These are phyloP conservation scores for Teratosphaeria destructans DNA, from an alignment of 2,329 filamentous ascomycete genomes.

Conservation along the genomic window DNA sequence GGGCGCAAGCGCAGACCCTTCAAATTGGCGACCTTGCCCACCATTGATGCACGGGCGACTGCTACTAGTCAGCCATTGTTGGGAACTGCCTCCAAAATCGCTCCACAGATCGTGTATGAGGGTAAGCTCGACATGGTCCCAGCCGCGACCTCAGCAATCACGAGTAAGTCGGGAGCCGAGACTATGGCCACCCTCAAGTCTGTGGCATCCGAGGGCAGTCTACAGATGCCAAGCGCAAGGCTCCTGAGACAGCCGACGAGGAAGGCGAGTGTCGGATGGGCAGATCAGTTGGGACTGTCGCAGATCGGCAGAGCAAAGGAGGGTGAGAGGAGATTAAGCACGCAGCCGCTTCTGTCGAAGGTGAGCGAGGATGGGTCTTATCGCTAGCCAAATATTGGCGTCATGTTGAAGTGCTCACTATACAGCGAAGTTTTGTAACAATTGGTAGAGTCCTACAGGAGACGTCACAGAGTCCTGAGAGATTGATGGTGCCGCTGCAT, in stretches of 20 bases:
- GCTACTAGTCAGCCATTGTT: not conserved
- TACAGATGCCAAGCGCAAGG: not conserved
- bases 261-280: not conserved
- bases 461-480: not conserved
- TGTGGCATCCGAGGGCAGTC: not conserved
- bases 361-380: not conserved
- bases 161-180: not conserved
- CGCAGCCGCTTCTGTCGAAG: not conserved
- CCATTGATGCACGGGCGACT: not conserved
- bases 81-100: not conserved
- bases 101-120: constrained; percentile 5
- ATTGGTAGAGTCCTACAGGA: not conserved
- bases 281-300: not conserved
- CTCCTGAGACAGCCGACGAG: not conserved
- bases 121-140: not conserved
- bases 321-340: not conserved
- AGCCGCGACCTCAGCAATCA: not conserved
- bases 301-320: not conserved
- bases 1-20: constrained; percentile 9
- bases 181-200: not conserved
- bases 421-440: not conserved
- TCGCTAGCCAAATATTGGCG: not conserved
- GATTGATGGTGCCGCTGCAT: not conserved
- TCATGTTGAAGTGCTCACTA: not conserved
- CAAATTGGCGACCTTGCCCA: not conserved